These are phyloP conservation scores for Zizania palustris DNA, from an alignment of 202 grass and related monocot genomes.

Conservation along the genomic window DNA sequence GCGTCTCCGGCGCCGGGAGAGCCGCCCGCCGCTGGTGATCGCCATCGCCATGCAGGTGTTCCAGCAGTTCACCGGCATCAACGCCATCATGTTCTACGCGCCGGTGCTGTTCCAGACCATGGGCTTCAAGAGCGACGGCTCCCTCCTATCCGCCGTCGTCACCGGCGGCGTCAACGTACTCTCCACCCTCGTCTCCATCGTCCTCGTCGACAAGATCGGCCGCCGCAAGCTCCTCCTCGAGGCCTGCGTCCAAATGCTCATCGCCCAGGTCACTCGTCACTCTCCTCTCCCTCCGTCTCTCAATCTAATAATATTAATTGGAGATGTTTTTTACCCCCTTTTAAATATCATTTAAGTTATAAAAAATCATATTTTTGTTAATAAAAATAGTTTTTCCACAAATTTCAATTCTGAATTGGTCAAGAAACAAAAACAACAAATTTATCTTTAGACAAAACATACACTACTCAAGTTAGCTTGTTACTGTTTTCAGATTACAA, in stretches of 20 bases:
- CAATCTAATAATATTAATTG: no score
- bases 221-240: constrained; percentile 60
- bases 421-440: no score
- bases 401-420: no score
- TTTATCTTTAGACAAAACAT: no score
- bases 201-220: constrained; percentile 66
- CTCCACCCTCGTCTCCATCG: constrained; percentile 67
- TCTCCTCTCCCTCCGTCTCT: no score
- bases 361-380: no score
- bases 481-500: no score
- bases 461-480: no score
- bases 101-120: constrained; percentile 85
- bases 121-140: constrained; percentile 54
- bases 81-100: constrained; percentile 91
- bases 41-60: constrained; percentile 72
- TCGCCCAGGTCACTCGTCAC: constrained; percentile 48
- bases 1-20: constrained; percentile 43
- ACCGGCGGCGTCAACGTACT: constrained; percentile 62
- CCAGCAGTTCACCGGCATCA: constrained; percentile 90
- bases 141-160: constrained; percentile 69
- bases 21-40: constrained; percentile 70
- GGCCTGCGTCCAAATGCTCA: constrained; percentile 74
- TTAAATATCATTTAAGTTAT: no score
- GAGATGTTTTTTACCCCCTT: no score
- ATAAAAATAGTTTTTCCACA: no score